phyloP scores from a whole-genome alignment of 305 asterid species.

The Coffea humblotiana region DNA sequence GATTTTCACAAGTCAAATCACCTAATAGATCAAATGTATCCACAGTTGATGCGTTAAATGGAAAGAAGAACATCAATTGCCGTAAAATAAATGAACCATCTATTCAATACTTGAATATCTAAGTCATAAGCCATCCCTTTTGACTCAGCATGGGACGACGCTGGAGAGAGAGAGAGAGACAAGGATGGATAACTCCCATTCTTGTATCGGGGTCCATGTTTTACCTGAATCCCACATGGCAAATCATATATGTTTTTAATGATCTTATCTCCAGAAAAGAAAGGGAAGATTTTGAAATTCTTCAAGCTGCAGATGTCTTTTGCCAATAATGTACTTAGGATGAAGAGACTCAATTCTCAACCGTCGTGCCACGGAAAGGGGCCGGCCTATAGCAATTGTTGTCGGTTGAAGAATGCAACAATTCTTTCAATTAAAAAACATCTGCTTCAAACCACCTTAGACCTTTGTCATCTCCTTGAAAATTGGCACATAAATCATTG shows the following conservation, averaged over 20 bases:
- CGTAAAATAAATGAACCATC: constrained; percentile 26
- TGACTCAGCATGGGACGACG: constrained; percentile 64
- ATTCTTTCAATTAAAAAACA: background rate
- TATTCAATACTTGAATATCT: constrained; percentile 33
- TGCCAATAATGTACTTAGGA: background rate
- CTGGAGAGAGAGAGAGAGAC: constrained; percentile 24
- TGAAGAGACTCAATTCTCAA: background rate
- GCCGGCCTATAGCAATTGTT: background rate
- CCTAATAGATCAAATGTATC: background rate
- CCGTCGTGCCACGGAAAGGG: background rate
- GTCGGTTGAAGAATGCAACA: background rate
- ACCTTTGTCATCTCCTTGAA: background rate
- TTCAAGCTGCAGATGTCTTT: background rate
- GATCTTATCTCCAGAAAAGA: constrained; percentile 13
- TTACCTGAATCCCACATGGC: constrained; percentile 21
- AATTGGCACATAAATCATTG: background rate
- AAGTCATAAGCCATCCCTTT: constrained; percentile 40
- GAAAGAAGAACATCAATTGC: background rate
- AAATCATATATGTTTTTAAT: constrained; percentile 8
- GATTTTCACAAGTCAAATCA: constrained; percentile 16
- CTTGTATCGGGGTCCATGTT: constrained; percentile 30
- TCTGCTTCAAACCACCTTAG: background rate
- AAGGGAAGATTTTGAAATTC: background rate
- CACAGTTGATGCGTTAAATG: constrained; percentile 12
- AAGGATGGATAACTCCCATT: constrained; percentile 17